Evolutionary conservation across 2,329 filamentous ascomycete species (phyloP), one percentile per base, ranked within the genome.

Genomic region (Ophiocordyceps australis): DNA sequence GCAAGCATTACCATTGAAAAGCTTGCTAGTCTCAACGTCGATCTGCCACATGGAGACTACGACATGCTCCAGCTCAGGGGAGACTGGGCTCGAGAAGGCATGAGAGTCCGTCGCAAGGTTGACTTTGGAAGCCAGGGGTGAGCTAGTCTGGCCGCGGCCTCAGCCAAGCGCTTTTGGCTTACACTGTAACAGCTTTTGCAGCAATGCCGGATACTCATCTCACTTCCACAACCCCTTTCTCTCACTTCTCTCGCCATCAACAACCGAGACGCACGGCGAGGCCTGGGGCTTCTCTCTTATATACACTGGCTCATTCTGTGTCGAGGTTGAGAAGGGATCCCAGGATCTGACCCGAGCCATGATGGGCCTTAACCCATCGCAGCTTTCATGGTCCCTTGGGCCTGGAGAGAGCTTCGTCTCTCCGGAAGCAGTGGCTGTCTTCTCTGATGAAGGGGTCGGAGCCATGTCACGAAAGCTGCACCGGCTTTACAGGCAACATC

Each of bases 201-300:
- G 68, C 35, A 60, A 54, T 0, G 59, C 57, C 4, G 71, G 71
- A 2, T 75, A 70, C 38, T 68, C 69, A 0, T 74, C 68, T 0
- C 66, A 74, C 34, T 49, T 68, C 2, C 65, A 74, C 39, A 76
- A 76, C 35, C 69, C 70, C 0, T 75, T 75, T 47, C 52, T 75
- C 14, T 56, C 65, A 0, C 44, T 76, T 3, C 53, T 65, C 0
- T 50, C 61, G 4, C 60, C 68, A 0, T 51, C 49, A 1, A 66
- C 70, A 0, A 75, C 69, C 1, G 70, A 76, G 36, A 57, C 59
- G 0, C 53, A 58, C 3, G 71, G 71, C 2, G 59, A 73, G 20
- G 68, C 64, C 6, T 75, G 66, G 56, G 71, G 68, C 0, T 74
- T 75, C 42, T 72, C 65, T 1, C 54, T 75, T 3, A 52, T 76